phyloP scores from a whole-genome alignment of 176 grass and related monocot species.

The Oryza meyeriana region DNA sequence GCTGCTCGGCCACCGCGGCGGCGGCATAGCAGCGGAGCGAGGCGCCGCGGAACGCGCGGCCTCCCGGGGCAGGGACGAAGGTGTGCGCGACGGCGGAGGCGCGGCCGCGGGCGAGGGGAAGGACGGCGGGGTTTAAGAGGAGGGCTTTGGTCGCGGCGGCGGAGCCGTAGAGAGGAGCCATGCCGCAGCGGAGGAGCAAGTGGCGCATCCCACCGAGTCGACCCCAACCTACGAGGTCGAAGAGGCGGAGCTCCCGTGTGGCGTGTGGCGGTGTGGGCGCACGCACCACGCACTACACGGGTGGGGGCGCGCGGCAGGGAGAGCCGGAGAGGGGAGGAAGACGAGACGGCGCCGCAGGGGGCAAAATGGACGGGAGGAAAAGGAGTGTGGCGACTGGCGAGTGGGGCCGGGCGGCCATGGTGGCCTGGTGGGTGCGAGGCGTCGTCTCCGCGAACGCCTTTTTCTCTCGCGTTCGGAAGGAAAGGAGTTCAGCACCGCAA shows the following conservation, averaged over 20 bases:
- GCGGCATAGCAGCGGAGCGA: constrained; percentile 71
- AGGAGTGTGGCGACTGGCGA: neutral
- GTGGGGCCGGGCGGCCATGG: neutral
- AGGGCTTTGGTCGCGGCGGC: constrained; percentile 29
- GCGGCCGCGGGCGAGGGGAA: neutral
- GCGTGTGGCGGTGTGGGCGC: neutral
- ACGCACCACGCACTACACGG: neutral
- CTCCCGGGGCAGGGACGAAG: neutral
- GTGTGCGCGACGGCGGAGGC: constrained; percentile 20
- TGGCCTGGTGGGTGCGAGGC: neutral
- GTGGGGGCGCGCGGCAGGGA: neutral
- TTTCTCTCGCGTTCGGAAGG: too few relatives aligned
- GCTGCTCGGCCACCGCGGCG: constrained; percentile 38
- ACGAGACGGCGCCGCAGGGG: neutral
- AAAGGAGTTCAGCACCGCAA: too few relatives aligned
- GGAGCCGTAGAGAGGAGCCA: constrained; percentile 36
- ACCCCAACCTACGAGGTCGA: neutral
- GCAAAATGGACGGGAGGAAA: too few relatives aligned
- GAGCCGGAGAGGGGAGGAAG: neutral
- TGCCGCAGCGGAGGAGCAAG: constrained; percentile 30
- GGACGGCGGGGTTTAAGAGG: constrained; percentile 25
- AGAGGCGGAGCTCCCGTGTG: neutral
- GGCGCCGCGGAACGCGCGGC: constrained; percentile 10
- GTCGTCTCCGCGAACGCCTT: too few relatives aligned
- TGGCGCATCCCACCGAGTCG: constrained; percentile 34